phyloP scores from a whole-genome alignment of 768 basidiomycete genomes.

The Paxillus involutus region DNA sequence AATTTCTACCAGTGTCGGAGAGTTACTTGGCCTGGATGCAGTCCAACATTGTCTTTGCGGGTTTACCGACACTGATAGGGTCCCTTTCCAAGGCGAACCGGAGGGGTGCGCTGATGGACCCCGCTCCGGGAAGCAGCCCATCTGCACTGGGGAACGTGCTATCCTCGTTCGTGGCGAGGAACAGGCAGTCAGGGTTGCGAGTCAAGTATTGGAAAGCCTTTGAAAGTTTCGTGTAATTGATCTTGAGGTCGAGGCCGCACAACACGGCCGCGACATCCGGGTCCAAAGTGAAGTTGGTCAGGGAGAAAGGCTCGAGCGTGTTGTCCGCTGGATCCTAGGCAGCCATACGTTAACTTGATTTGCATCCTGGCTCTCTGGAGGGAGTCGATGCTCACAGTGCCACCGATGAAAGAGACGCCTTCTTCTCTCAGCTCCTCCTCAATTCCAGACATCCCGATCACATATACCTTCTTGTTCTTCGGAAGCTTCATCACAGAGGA shows the following conservation, averaged over 20 bases:
- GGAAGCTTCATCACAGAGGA: constrained; percentile 88
- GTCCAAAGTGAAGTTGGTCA: constrained; percentile 73
- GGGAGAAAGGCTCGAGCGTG: constrained; percentile 65
- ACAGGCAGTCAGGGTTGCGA: constrained; percentile 74
- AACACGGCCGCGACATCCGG: constrained; percentile 86
- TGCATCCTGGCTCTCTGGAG: background rate
- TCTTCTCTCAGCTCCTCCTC: constrained; percentile 93
- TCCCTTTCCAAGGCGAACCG: constrained; percentile 66
- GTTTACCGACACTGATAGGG: constrained; percentile 87
- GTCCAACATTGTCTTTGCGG: constrained; percentile 89
- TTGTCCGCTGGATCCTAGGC: constrained; percentile 83
- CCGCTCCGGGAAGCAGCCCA: constrained; percentile 80
- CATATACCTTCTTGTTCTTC: constrained; percentile 91
- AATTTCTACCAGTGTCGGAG: background rate
- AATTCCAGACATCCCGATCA: constrained; percentile 87
- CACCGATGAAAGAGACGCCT: constrained; percentile 78
- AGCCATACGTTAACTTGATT: background rate
- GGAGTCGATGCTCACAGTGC: constrained; percentile 59
- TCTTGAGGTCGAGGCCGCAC: constrained; percentile 83
- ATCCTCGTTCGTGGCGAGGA: constrained; percentile 92
- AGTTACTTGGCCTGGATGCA: constrained; percentile 79
- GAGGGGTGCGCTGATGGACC: constrained; percentile 81
- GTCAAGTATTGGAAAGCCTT: constrained; percentile 91
- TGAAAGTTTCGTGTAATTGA: constrained; percentile 93
- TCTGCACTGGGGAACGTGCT: constrained; percentile 82